Evolutionary conservation across 768 basidiomycete species (phyloP), one percentile per base, ranked within the genome.

Genomic region (Lentinula lateritia): DNA sequence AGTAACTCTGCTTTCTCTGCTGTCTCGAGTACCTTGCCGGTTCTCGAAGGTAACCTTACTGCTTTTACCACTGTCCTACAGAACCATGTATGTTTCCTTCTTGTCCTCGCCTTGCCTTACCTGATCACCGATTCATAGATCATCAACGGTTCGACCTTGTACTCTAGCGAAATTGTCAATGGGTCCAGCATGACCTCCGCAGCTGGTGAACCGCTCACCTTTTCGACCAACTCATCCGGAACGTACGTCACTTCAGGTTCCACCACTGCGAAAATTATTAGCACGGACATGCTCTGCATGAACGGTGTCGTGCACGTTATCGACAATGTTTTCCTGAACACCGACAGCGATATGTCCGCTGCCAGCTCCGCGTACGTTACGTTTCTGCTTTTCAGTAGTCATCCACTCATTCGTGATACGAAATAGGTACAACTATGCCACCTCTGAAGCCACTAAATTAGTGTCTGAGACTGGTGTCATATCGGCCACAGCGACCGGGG

Each of bases 261-360:
- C 50, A 66, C 77, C 64, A 74, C 78, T 42, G 87, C 84, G 6
- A 76, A 72, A 64, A 82, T 92, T 66, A 66, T 87, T 45, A 76
- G 78, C 55, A 70, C 82, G 13, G 87, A 92, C 68, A 76, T 88
- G 5, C 73, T 91, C 65, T 70, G 83, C 28, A 68, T 77, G 16
- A 91, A 92, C 64, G 90, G 89, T 50, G 90, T 91, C 45, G 70
- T 88, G 8, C 88, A 92, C 69, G 69, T 87, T 45, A 79, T 88
- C 62, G 76, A 87, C 64, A 65, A 72, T 16, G 83, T 86, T 9
- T 75, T 89, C 36, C 45, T 83, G 15, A 78, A 84, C 69, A 73
- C 76, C 3, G 69, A 76, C 6, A 65, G 62, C 2, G 71, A 87
- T 67, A 50, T 75, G 8, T 64, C 65, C 5, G 79, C 77, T 0